Conservation (phyloP, 2,329 filamentous ascomycete species). For the Colletotrichum gloeosporioides region DNA sequence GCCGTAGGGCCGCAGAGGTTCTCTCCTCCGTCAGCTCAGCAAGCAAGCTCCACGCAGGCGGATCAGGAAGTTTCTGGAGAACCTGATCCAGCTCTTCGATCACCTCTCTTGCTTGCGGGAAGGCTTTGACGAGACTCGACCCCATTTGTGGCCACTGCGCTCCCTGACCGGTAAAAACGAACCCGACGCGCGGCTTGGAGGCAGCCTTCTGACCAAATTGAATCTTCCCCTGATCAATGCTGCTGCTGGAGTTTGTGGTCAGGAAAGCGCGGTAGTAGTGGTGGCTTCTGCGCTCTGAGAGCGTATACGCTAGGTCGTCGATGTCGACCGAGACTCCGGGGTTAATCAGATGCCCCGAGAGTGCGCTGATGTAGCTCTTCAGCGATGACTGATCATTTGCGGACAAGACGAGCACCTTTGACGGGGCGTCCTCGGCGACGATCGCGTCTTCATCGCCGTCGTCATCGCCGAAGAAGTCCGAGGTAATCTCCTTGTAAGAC, state of each 20-base stretch:
- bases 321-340: constrained; percentile 26
- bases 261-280: constrained; percentile 28
- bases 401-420: background rate
- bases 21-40: constrained; percentile 24
- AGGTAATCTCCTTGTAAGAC: background rate
- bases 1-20: background rate
- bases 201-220: background rate
- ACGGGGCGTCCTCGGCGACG: background rate
- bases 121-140: constrained; percentile 13
- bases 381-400: background rate
- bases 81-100: constrained; percentile 24
- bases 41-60: constrained; percentile 22
- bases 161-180: constrained; percentile 36
- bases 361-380: background rate
- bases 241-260: constrained; percentile 24
- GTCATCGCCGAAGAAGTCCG: background rate
- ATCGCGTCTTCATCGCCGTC: background rate
- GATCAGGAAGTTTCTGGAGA: constrained; percentile 2
- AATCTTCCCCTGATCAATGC: background rate
- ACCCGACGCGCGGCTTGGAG: background rate
- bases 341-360: constrained; percentile 21
- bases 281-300: constrained; percentile 26
- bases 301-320: constrained; percentile 31
- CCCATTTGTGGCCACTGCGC: constrained; percentile 35
- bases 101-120: background rate